These are phyloP conservation scores for Kodamaea suecica DNA, from an alignment of 1,139 yeast species.

Conservation along the genomic window DNA sequence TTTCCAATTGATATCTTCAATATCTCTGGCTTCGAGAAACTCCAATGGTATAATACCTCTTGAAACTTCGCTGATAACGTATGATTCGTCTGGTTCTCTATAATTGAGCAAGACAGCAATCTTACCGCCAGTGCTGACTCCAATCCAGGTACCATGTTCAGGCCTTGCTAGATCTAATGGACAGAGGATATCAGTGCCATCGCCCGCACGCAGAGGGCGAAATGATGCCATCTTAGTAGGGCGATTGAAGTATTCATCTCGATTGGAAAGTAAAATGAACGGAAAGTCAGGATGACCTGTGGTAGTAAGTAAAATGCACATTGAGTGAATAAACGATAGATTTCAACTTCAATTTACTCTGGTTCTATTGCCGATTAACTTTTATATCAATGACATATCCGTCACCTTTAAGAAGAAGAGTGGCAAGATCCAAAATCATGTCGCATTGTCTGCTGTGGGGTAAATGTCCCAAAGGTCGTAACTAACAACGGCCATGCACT, in stretches of 20 bases:
- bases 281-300: conserved; percentile 64
- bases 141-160: conserved; percentile 93
- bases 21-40: conserved; percentile 42
- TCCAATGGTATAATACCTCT: conserved; percentile 70
- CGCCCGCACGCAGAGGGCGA: conserved; percentile 30
- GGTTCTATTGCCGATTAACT: too few species aligned
- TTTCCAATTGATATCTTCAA: conserved; percentile 51
- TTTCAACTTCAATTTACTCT: too few species aligned
- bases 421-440: too few species aligned
- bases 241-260: conserved; percentile 80
- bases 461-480: too few species aligned
- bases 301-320: conserved; percentile 67
- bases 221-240: conserved; percentile 67
- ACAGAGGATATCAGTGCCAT: conserved; percentile 44
- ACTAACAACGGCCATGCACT: too few species aligned
- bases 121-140: conserved; percentile 59
- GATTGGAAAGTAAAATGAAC: conserved; percentile 68
- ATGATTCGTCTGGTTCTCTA: conserved; percentile 37
- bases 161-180: conserved; percentile 74
- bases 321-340: conserved; percentile 16
- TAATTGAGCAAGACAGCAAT: conserved; percentile 76
- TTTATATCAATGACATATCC: too few species aligned
- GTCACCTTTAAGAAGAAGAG: too few species aligned
- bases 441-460: too few species aligned
- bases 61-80: conserved; percentile 44